Base-by-base conservation (phyloP, 805 yeast genomes). In the Ogataea pignaliae region DNA sequence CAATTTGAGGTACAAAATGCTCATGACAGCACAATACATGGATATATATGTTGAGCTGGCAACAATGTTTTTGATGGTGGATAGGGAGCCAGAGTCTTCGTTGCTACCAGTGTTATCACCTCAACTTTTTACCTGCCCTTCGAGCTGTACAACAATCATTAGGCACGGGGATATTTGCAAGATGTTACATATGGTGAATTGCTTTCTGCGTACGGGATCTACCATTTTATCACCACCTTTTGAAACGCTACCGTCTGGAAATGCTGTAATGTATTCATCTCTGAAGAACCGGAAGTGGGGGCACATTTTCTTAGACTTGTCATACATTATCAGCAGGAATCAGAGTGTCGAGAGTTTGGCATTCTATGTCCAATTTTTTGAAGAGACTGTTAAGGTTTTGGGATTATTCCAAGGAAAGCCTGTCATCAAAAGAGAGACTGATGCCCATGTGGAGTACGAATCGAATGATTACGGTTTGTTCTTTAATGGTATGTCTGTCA, bases 41-140 rank as follows among this genome's bases (percentile, higher is more conserved):
- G 95, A 88, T 53, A 69, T 88, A 0, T 91, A 91, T 60, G 90
- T 95, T 0, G 73, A 77, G 9, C 64, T 87, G 13, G 79, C 85
- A 1, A 87, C 87, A 49, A 70, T 84, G 68, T 86, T 82, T 52
- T 70, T 86, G 38, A 65, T 75, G 0, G 68, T 79, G 50, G 99
- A 93, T 57, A 73, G 96, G 47, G 98, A 93, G 57, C 96, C 97
- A 0, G 96, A 89, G 53, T 65, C 78, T 43, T 87, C 91, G 11
- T 73, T 86, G 3, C 72, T 90, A 69, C 75, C 82, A 33, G 78
- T 83, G 33, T 66, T 91, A 16, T 81, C 95, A 0, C 81, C 91
- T 0, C 99, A 93, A 64, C 66, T 93, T 17, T 89, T 89, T 63
- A 90, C 97, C 0, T 84, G 95, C 42, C 97, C 97, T 0, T 77